Conservation (phyloP, 768 basidiomycete species). For the Infundibulicybe gibba region DNA sequence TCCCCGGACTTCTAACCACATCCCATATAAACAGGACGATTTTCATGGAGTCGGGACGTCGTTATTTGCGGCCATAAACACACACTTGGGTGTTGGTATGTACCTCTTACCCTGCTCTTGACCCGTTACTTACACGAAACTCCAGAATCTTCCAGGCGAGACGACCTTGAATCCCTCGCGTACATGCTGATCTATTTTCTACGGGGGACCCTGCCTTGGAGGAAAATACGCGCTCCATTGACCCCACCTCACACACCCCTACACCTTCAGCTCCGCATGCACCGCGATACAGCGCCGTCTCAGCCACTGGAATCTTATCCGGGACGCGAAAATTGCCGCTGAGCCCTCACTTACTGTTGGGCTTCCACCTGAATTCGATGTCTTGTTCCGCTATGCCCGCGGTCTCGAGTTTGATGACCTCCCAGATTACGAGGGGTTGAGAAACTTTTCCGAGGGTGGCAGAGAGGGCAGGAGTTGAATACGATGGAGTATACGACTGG, state of each 20-base stretch:
- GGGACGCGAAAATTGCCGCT: constrained; percentile 65
- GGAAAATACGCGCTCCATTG: constrained; percentile 58
- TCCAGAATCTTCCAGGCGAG: constrained; percentile 69
- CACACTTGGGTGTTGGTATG: constrained; percentile 73
- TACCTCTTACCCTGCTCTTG: constrained; percentile 8
- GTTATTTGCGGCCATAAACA: constrained; percentile 71
- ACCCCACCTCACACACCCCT: constrained; percentile 20
- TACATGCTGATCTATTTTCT: constrained; percentile 85
- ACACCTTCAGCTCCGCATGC: constrained; percentile 21
- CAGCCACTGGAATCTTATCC: constrained; percentile 77
- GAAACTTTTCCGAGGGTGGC: constrained; percentile 66
- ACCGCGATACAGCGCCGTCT: constrained; percentile 48
- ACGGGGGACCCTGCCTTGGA: constrained; percentile 76
- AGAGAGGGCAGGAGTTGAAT: constrained; percentile 48
- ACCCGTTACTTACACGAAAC: constrained; percentile 8
- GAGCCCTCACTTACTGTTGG: constrained; percentile 69
- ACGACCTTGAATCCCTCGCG: constrained; percentile 76
- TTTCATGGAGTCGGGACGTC: constrained; percentile 79
- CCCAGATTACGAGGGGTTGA: constrained; percentile 83
- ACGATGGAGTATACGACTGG: constrained; percentile 50
- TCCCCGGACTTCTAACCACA: constrained; percentile 56
- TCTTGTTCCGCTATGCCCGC: constrained; percentile 77
- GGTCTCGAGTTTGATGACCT: constrained; percentile 84
- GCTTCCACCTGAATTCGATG: constrained; percentile 78
- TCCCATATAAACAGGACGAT: constrained; percentile 71